Evolutionary conservation across 441 rosid genomes (phyloP), one percentile per base, ranked within the genome.

Genomic region (Capsella rubella): DNA sequence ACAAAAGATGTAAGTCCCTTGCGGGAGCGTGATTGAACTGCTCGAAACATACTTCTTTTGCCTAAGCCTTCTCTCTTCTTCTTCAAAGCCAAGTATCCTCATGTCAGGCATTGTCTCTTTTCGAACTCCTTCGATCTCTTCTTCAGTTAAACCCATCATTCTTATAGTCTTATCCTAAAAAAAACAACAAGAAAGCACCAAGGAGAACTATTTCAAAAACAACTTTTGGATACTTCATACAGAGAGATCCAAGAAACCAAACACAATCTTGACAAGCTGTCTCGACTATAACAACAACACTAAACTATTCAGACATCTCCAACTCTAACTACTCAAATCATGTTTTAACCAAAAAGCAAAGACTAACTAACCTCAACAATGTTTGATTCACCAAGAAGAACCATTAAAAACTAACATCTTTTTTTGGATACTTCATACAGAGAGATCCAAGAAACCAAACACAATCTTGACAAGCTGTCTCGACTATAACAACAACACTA

Each of bases 71-170:
- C 72, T 88, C 70, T 92, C 99, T 71, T 93, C 98, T 78, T 93
- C 98, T 65, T 84, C 92, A 80, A 95, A 95, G 47, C 98, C 99
- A 81, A 85, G 85, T 81, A 91, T 95, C 73, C 98, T 86, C 75
- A 78, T 57, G 80, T 89, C 90, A 34, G 71, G 73, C 66, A 63
- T 85, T 39, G 87, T 90, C 74, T 75, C 78, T 82, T 86, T 81
- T 46, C 79, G 71, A 77, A 93, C 77, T 53, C 79, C 83, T 42
- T 84, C 78, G 64, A 90, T 82, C 81, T 95, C 99, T 74, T 78
- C 89, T 83, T 85, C 86, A 50, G 86, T 69, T 47, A 87, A 91
- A 70, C 98, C 99, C 99, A 95, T 85, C 98, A 95, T 92, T 84
- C 91, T 87, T 53, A 95, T 84, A 65, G 87, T 52, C 67, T 85